phyloP scores from a whole-genome alignment of 768 basidiomycete genomes.

The Dioszegia hungarica region DNA sequence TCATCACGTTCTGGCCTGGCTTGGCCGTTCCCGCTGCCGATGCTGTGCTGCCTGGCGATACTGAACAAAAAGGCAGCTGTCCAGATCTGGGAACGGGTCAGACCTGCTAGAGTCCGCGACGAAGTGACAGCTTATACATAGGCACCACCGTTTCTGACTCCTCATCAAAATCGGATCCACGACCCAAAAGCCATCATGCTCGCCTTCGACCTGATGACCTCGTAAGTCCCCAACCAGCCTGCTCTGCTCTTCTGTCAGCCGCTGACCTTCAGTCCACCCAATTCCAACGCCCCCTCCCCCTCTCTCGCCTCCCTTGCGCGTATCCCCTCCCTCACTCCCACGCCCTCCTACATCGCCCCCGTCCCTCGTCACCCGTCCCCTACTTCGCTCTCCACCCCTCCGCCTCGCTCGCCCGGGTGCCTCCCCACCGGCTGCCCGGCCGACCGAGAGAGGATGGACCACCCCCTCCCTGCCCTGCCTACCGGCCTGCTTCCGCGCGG shows the following conservation, averaged over 20 bases:
- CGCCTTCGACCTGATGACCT: background rate
- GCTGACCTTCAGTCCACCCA: background rate
- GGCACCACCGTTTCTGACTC: too few species aligned
- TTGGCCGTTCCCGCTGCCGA: too few species aligned
- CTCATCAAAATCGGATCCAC: too few species aligned
- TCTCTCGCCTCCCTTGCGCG: background rate
- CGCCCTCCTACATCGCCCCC: background rate
- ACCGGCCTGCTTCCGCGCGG: background rate
- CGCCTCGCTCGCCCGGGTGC: background rate
- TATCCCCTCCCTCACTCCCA: background rate
- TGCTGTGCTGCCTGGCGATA: too few species aligned
- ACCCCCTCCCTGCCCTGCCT: background rate
- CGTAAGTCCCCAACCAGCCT: background rate
- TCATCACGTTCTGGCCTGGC: too few species aligned
- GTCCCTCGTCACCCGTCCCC: background rate
- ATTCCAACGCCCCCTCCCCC: conserved; percentile 1
- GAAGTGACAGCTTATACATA: too few species aligned
- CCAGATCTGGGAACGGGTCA: too few species aligned
- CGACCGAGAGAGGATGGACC: background rate
- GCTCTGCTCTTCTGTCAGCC: background rate
- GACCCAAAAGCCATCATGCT: too few species aligned
- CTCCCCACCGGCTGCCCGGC: background rate
- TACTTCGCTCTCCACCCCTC: background rate
- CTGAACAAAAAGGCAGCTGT: too few species aligned
- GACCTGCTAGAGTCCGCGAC: too few species aligned